Base-by-base conservation (phyloP, 805 yeast species). In the Metschnikowia koreensis region DNA sequence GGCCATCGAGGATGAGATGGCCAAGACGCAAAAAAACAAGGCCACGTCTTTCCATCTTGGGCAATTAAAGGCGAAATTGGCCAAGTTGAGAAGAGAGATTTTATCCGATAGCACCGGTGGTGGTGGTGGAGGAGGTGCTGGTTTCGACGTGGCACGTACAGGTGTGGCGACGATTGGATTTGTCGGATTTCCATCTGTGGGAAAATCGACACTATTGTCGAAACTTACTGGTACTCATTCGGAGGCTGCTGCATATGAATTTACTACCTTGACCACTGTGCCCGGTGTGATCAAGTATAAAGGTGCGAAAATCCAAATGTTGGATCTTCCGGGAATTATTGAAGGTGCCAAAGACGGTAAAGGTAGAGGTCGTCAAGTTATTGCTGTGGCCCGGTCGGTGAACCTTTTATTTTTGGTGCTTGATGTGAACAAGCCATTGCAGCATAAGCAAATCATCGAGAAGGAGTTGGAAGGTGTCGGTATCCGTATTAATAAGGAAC, bases 351-450 rank as follows among this genome's bases (percentile, higher is more conserved):
- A 87, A 59, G 94, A 88, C 64, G 96, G 96, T 72, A 83, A 87
- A 68, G 96, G 96, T 74, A 80, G 96, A 79, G 96, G 96, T 79
- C 86, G 81, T 61, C 99, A 94, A 73, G 99, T 94, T 50, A 94
- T 94, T 72, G 99, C 99, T 1, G 99, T 94, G 53, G 98, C 98
- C n/a, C 82, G 99, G 71, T 90, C 97, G 2, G 96, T 97, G 68
- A 92, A 94, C 67, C 76, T 94, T 63, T 81, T 94, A 46, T 94
- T 94, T 69, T 89, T 94, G 66, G 96, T 94, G 3, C 76, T 94
- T 64, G 99, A 94, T 69, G 99, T 94, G 51, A 90, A 91, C 73
- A 94, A 94, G 67, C 99, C 99, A 4, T 78, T 94, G 61, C 92
- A 87, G 56, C 98, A 94, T 71, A 94, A 94, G 66, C 87, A 85